phyloP scores from a whole-genome alignment of 75 land plant species.

The Isoetes taiwanensis region DNA sequence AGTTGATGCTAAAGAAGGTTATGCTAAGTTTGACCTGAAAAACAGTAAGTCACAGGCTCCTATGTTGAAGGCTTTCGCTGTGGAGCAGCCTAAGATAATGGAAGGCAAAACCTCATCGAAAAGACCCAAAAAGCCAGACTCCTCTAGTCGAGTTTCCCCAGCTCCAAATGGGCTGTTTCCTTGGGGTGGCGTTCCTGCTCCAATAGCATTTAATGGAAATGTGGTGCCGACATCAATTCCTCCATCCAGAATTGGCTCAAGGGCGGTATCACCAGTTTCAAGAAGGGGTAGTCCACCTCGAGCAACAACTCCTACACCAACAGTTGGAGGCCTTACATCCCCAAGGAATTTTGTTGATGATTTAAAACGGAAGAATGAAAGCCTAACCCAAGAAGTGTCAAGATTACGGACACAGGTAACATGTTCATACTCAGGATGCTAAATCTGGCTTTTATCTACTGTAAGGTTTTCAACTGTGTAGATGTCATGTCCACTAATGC shows the following conservation, averaged over 20 bases:
- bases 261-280: constrained; percentile 50
- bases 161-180: constrained; percentile 25
- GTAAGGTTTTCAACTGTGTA: no score
- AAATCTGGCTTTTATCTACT: no score
- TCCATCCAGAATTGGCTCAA: constrained; percentile 55
- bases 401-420: constrained; percentile 52
- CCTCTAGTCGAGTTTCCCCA: constrained; percentile 11
- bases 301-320: constrained; percentile 32
- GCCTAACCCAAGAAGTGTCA: constrained; percentile 37
- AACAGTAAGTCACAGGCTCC: constrained; percentile 21
- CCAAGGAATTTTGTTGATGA: constrained; percentile 33
- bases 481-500: no score
- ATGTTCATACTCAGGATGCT: no score
- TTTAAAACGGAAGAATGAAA: constrained; percentile 42
- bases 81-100: constrained; percentile 10
- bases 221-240: no score
- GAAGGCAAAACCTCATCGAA: background rate
- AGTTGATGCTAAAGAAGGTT: constrained; percentile 19
- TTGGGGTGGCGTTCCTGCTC: constrained; percentile 31
- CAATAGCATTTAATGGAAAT: constrained; percentile 31
- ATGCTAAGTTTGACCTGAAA: constrained; percentile 22
- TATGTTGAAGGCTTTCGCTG: constrained; percentile 19
- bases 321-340: constrained; percentile 22
- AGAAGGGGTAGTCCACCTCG: constrained; percentile 38
- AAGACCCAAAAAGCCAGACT: background rate